Evolutionary conservation across 2,329 filamentous ascomycete genomes (phyloP).

Genomic region (Aspergillus neoniger): DNA sequence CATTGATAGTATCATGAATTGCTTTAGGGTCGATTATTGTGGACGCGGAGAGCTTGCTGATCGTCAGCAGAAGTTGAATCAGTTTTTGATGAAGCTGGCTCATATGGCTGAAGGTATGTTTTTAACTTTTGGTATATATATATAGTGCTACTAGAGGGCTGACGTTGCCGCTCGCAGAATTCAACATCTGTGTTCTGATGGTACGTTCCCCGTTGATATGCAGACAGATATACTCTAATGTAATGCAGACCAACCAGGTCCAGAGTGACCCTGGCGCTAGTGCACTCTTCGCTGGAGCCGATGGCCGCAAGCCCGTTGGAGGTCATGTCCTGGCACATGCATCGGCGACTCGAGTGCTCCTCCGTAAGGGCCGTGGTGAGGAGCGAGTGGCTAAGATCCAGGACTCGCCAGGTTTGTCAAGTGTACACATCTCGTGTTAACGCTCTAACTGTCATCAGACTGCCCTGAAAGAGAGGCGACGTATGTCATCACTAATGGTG

Average conservation of each 20-base stretch:
- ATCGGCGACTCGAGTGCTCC: constrained; percentile 65
- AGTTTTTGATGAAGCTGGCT: constrained; percentile 64
- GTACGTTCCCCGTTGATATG: constrained; percentile 36
- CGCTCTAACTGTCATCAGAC: constrained; percentile 46
- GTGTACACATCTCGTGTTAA: neutral
- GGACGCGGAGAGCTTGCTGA: constrained; percentile 69
- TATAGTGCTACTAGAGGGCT: neutral
- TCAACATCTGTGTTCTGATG: constrained; percentile 67
- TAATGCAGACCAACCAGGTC: constrained; percentile 65
- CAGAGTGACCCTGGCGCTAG: constrained; percentile 70
- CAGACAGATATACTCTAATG: constrained; percentile 8
- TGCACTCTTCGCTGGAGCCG: constrained; percentile 66
- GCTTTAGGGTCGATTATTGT: constrained; percentile 67
- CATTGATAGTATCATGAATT: constrained; percentile 70
- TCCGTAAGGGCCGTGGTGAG: constrained; percentile 69
- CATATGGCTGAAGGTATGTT: constrained; percentile 63
- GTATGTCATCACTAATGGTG: constrained; percentile 69
- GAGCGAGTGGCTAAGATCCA: constrained; percentile 70
- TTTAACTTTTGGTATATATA: neutral
- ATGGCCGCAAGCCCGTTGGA: constrained; percentile 67
- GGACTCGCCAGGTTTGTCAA: constrained; percentile 61
- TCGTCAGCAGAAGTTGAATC: constrained; percentile 67
- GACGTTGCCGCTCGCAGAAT: constrained; percentile 49
- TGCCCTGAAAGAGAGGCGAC: constrained; percentile 69
- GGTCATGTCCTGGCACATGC: constrained; percentile 71